Conservation (phyloP, 768 basidiomycete species). For the Podaxis carcinomalis region DNA sequence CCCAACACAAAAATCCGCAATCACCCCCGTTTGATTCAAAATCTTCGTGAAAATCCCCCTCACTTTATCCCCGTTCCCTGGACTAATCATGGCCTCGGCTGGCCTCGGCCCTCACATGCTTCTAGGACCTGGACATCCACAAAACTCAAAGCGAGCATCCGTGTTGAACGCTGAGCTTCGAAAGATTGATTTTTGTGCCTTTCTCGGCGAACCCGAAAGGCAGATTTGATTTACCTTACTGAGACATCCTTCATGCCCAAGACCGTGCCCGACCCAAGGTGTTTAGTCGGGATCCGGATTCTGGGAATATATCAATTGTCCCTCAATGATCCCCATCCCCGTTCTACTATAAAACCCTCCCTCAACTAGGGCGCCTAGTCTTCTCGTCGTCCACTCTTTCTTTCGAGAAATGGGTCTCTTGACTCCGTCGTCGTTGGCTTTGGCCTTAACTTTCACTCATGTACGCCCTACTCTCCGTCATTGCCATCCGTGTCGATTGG, state of each 20-base stretch:
- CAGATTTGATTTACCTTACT: not conserved
- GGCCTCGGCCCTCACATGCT: not conserved
- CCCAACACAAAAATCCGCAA: not conserved
- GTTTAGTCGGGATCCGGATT: conserved; percentile 18
- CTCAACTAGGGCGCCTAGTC: not conserved
- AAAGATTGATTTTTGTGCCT: conserved; percentile 3
- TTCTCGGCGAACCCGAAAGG: conserved; percentile 6
- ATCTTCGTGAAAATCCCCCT: not conserved
- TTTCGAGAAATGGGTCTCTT: conserved; percentile 28
- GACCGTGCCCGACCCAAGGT: not conserved
- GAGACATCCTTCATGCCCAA: conserved; percentile 1
- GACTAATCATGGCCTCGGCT: not conserved
- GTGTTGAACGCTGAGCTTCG: not conserved
- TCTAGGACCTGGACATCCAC: not conserved
- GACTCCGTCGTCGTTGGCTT: conserved; percentile 26
- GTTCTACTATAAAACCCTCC: conserved; percentile 4
- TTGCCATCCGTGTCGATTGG: not conserved
- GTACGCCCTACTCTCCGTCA: conserved; percentile 24
- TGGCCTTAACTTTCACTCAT: conserved; percentile 33
- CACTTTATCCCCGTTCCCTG: not conserved
- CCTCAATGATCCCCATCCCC: not conserved
- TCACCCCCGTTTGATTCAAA: not conserved
- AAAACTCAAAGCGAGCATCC: not conserved
- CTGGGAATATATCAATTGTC: not conserved
- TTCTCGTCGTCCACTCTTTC: conserved; percentile 14